Conservation (phyloP, 2,329 filamentous ascomycete species). For the Grosmannia serpens region DNA sequence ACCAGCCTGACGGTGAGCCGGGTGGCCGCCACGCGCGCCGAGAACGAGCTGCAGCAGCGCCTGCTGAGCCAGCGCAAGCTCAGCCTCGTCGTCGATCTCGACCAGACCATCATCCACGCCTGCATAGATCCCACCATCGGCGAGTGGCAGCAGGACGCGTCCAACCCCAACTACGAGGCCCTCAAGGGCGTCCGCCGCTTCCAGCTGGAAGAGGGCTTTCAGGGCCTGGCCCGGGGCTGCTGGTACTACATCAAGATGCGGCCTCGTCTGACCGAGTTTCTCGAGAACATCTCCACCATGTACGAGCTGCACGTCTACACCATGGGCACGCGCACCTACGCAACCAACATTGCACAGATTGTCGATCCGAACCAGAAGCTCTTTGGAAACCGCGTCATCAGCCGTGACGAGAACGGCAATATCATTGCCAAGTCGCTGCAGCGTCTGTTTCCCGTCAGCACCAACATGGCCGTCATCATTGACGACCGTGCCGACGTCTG, state of each 20-base stretch:
- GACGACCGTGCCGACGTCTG: conserved; percentile 95
- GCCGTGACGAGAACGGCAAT: conserved; percentile 91
- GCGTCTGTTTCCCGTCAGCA: conserved; percentile 88
- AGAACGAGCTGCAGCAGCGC: conserved; percentile 76
- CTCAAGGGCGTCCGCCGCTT: conserved; percentile 84
- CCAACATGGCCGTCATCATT: conserved; percentile 98
- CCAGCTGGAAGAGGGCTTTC: conserved; percentile 77
- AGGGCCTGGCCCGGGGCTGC: conserved; percentile 57
- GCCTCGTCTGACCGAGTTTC: conserved; percentile 71
- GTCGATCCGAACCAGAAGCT: conserved; percentile 82
- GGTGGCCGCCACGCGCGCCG: conserved; percentile 66
- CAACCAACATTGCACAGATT: conserved; percentile 79
- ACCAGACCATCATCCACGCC: conserved; percentile 97
- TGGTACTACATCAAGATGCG: conserved; percentile 99
- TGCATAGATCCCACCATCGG: conserved; percentile 93
- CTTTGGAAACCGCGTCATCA: conserved; percentile 91
- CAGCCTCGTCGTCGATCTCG: conserved; percentile 88
- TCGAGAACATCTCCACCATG: conserved; percentile 63
- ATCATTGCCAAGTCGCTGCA: conserved; percentile 83
- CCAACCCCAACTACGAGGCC: conserved; percentile 82
- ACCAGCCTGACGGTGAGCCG: conserved; percentile 75
- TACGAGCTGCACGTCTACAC: conserved; percentile 98
- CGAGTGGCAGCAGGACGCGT: conserved; percentile 84
- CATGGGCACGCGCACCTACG: conserved; percentile 97
- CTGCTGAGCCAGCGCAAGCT: conserved; percentile 73